phyloP scores from a whole-genome alignment of 2,329 filamentous ascomycete genomes.

The Amauroascus verrucosus region DNA sequence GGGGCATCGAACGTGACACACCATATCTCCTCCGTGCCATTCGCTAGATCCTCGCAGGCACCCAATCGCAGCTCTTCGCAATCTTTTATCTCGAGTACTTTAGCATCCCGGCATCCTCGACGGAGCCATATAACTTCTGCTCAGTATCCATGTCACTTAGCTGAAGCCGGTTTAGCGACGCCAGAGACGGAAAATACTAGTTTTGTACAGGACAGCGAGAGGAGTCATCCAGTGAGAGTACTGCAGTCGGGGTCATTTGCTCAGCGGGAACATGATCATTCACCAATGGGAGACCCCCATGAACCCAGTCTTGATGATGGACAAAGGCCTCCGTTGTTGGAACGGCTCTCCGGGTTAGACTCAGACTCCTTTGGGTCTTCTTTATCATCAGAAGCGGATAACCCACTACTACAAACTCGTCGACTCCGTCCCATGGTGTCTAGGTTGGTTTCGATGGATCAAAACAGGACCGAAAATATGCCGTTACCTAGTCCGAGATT shows the following conservation, averaged over 20 bases:
- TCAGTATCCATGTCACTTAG: neutral
- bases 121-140: conserved; percentile 18
- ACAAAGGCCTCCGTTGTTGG: conserved; percentile 16
- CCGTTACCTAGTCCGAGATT: conserved; percentile 90
- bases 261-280: neutral
- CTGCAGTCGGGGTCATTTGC: neutral
- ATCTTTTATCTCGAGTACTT: conserved; percentile 40
- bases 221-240: neutral
- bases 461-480: conserved; percentile 51
- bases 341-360: conserved; percentile 13
- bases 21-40: conserved; percentile 45
- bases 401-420: conserved; percentile 14
- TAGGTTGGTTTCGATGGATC: conserved; percentile 10
- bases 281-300: neutral
- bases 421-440: conserved; percentile 31
- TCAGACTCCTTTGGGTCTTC: neutral
- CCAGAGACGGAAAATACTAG: conserved; percentile 32
- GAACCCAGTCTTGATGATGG: neutral
- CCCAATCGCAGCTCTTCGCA: conserved; percentile 25
- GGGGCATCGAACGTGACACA: conserved; percentile 29
- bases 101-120: conserved; percentile 37
- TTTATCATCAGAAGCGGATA: neutral
- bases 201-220: conserved; percentile 16
- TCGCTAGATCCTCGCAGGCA: conserved; percentile 45
- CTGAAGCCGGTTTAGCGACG: conserved; percentile 32